These are phyloP conservation scores for Taiozyma sp. DNA, from an alignment of 1,139 yeast genomes.

Conservation along the genomic window DNA sequence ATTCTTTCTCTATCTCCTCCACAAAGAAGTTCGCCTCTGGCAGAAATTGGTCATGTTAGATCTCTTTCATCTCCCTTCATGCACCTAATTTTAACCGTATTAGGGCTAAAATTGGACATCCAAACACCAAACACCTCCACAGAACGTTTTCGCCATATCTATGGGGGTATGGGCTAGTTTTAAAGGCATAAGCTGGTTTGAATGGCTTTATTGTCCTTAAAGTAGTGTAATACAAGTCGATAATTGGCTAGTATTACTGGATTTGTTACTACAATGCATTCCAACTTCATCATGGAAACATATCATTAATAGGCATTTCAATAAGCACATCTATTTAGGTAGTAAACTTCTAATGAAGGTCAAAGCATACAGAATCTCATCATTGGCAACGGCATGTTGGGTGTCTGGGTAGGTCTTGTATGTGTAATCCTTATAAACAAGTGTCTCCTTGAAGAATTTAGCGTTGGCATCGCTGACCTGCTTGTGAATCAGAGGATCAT, in stretches of 20 bases:
- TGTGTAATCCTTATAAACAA: constrained; percentile 48
- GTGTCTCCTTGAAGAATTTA: constrained; percentile 35
- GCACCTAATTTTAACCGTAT: neutral
- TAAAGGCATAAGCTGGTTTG: neutral
- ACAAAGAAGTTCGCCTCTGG: too few relatives aligned
- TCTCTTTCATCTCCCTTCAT: neutral
- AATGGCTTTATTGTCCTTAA: neutral
- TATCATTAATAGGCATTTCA: neutral
- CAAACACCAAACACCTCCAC: neutral
- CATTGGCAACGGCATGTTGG: constrained; percentile 16
- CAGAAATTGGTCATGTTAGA: too few relatives aligned
- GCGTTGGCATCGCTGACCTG: constrained; percentile 43
- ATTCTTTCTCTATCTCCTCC: too few relatives aligned
- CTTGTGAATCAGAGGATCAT: constrained; percentile 59
- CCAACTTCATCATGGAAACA: neutral
- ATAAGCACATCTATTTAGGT: neutral
- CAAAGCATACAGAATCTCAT: constrained; percentile 14
- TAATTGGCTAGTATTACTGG: too few relatives aligned
- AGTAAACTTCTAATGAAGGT: constrained; percentile 6
- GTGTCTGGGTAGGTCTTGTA: constrained; percentile 47
- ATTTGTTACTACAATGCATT: too few relatives aligned
- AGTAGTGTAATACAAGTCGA: too few relatives aligned
- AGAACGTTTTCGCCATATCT: neutral
- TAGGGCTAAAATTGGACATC: neutral
- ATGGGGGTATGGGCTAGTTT: too few relatives aligned